These are phyloP conservation scores for Hortiboletus flavorubellus DNA, from an alignment of 768 basidiomycete genomes.

Conservation along the genomic window DNA sequence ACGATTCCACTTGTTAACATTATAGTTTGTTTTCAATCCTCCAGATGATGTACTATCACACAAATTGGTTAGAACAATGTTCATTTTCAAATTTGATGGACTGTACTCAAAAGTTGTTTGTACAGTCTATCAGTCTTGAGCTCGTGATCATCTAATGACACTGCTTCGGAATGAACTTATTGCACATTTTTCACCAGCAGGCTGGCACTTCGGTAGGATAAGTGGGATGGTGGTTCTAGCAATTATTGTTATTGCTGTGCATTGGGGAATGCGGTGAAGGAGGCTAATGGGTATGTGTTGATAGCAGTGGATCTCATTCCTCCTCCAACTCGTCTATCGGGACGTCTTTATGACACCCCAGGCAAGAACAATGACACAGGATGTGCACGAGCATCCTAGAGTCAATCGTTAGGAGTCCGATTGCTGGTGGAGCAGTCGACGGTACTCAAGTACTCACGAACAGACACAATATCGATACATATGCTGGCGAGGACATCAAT, in stretches of 20 bases:
- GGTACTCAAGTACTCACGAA: slow-evolving; percentile 14
- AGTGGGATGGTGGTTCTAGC: background rate
- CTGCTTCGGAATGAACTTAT: too few relatives aligned
- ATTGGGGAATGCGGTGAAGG: slow-evolving; percentile 23
- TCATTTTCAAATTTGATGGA: background rate
- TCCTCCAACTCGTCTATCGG: slow-evolving; percentile 6
- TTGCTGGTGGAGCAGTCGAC: too few relatives aligned
- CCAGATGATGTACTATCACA: too few relatives aligned
- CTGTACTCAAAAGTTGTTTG: too few relatives aligned
- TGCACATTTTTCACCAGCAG: too few relatives aligned
- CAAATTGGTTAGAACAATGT: too few relatives aligned
- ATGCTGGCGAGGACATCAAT: slow-evolving; percentile 22
- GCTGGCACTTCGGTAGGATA: background rate
- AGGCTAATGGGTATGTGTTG: slow-evolving; percentile 21
- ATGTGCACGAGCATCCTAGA: slow-evolving; percentile 22
- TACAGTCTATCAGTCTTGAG: too few relatives aligned
- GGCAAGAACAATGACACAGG: slow-evolving; percentile 23
- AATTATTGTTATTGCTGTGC: slow-evolving; percentile 2
- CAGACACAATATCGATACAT: slow-evolving; percentile 23
- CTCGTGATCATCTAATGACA: too few relatives aligned
- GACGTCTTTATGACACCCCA: background rate
- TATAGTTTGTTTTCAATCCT: too few relatives aligned
- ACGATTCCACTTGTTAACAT: too few relatives aligned
- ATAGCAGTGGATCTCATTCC: slow-evolving; percentile 23
- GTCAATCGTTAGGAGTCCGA: too few relatives aligned